These are phyloP conservation scores for Aureobasidium vineae DNA, from an alignment of 2,329 filamentous ascomycete species.

Conservation along the genomic window DNA sequence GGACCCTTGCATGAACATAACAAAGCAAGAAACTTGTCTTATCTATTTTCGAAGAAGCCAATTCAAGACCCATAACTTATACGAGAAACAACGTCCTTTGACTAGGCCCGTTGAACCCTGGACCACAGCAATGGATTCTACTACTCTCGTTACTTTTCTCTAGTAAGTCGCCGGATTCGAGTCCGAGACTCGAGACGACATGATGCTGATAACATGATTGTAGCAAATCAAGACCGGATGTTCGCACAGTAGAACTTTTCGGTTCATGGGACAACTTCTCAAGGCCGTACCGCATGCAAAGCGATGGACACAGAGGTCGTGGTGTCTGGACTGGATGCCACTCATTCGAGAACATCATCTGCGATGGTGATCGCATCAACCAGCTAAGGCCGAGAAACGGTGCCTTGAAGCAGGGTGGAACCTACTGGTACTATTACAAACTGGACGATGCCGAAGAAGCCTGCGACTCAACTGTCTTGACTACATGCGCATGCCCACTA, in stretches of 20 bases:
- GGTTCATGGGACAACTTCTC: conserved; percentile 97
- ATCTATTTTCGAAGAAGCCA: neutral
- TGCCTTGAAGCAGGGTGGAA: conserved; percentile 86
- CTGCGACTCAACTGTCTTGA: conserved; percentile 68
- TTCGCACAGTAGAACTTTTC: conserved; percentile 72
- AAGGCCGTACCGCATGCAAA: conserved; percentile 74
- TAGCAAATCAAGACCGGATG: conserved; percentile 47
- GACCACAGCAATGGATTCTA: conserved; percentile 36
- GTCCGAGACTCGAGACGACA: neutral
- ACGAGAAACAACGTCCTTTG: conserved; percentile 1
- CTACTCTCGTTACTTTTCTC: conserved; percentile 42
- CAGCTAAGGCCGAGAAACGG: conserved; percentile 63
- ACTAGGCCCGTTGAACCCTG: conserved; percentile 6
- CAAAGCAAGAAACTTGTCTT: too few species aligned
- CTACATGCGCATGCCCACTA: conserved; percentile 77
- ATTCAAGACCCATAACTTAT: neutral
- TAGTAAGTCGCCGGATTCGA: conserved; percentile 32
- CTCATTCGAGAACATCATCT: conserved; percentile 79
- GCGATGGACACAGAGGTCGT: conserved; percentile 69
- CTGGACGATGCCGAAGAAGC: conserved; percentile 74
- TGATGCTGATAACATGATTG: neutral
- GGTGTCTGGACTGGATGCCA: conserved; percentile 86
- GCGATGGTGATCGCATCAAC: conserved; percentile 64
- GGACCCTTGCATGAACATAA: too few species aligned
- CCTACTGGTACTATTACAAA: conserved; percentile 97